Evolutionary conservation across 768 basidiomycete genomes (phyloP).

Genomic region (Krasilnikovozyma curviuscula): DNA sequence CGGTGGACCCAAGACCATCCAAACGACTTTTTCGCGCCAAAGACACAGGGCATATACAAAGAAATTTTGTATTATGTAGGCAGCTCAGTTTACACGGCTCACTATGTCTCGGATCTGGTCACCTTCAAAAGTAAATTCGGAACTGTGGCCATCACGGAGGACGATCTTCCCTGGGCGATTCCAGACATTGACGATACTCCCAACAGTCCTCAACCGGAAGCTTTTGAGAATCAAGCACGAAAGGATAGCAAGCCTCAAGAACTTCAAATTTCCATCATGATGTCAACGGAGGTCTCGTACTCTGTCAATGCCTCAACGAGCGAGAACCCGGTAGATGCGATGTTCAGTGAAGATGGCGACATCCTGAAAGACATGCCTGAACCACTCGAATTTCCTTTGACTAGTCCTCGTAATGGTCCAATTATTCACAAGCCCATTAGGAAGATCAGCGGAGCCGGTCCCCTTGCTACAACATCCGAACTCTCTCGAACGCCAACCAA

Average conservation of each 20-base stretch:
- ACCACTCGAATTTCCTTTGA: no score
- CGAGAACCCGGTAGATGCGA: background rate
- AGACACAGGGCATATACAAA: constrained; percentile 48
- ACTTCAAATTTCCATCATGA: background rate
- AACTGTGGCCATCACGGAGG: background rate
- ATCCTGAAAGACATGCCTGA: background rate
- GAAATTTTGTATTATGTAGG: constrained; percentile 62
- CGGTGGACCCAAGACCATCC: constrained; percentile 61
- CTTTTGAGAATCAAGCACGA: no score
- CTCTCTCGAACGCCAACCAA: no score
- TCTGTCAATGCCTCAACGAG: background rate
- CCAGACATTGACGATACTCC: constrained; percentile 1
- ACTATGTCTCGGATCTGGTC: constrained; percentile 65
- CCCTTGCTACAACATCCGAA: no score
- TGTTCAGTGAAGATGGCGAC: background rate
- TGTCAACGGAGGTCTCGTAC: constrained; percentile 2
- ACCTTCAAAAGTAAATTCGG: constrained; percentile 34
- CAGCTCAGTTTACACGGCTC: constrained; percentile 58
- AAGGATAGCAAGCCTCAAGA: background rate
- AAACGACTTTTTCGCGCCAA: constrained; percentile 58
- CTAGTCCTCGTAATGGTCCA: no score
- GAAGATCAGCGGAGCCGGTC: no score
- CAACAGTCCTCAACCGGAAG: background rate
- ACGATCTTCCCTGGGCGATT: constrained; percentile 1
- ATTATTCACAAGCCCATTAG: no score